A percentile compares a stretch with the other conserved stretches of the same genome.
These are phyloP conservation scores for Aegilops speltoides DNA, from an alignment of 176 grass and related monocot species.

Conservation along the genomic window DNA sequence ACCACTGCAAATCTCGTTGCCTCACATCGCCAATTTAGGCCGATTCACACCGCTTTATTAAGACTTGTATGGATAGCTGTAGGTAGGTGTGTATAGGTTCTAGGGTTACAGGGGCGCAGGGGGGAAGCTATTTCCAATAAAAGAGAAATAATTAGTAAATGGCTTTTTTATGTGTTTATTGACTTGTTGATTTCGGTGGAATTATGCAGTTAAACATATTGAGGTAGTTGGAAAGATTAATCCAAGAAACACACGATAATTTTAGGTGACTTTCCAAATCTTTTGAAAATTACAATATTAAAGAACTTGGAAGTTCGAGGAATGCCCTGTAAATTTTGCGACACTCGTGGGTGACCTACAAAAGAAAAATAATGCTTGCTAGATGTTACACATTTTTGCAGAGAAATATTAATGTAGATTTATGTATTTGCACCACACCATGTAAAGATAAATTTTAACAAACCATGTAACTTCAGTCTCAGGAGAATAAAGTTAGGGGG, in stretches of 20 bases:
- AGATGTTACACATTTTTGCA: not conserved
- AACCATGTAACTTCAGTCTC: not conserved
- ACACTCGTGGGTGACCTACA: conserved; percentile 85
- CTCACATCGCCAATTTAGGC: too few species aligned
- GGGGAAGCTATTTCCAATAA: not conserved
- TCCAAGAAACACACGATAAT: conserved; percentile 38
- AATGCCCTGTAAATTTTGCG: conserved; percentile 72
- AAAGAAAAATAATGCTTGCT: conserved; percentile 40
- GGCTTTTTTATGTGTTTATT: not conserved
- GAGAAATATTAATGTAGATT: not conserved
- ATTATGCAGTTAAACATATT: not conserved
- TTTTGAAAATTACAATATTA: conserved; percentile 53
- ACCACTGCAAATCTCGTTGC: too few species aligned
- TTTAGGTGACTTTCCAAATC: conserved; percentile 42
- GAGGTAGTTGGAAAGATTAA: not conserved
- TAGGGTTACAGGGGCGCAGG: too few species aligned
- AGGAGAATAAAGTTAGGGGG: conserved; percentile 6
- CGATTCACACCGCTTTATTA: too few species aligned
- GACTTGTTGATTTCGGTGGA: too few species aligned
- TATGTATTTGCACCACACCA: not conserved
- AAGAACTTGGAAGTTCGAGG: conserved; percentile 74
- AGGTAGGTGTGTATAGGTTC: too few species aligned
- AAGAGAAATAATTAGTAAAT: not conserved
- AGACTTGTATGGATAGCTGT: too few species aligned
- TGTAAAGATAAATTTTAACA: not conserved